Evolutionary conservation across 1,139 yeast genomes (phyloP), one percentile per base, ranked within the genome.

Genomic region (Sugiyamaella pinicola): DNA sequence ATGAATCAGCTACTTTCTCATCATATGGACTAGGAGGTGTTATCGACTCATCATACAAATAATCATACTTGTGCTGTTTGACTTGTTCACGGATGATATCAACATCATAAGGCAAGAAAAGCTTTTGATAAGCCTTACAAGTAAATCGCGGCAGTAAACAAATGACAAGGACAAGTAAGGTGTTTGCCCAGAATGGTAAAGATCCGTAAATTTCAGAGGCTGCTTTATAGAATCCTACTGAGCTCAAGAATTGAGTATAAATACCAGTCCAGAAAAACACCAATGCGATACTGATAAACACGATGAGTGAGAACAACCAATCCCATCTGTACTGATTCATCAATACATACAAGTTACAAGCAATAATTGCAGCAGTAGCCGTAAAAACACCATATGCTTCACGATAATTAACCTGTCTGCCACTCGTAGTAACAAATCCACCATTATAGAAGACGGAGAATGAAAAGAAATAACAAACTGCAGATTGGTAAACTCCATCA

Each of bases 281-380:
- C 41, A 90, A 65, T 52, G 87, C 66, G 53, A 83, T 80, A 8
- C 96, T 87, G 43, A 93, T 67, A 4, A 74, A 72, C 53, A 83
- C 81, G 61, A 88, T 79, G 47, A 87, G 67, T n/a, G 77, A 60
- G 6, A 91, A 83, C 50, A 89, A 73, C 95, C 96, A 88, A 73
- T 93, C 99, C 99, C 99, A 93, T 63, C 96, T 79, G 66, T 82
- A 83, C 69, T 89, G 95, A 67, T 90, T 96, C 63, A 87, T 70
- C 63, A 89, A 65, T 50, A 93, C 84, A 72, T 85, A 90, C 17
- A 83, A 65, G 70, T 93, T 88, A 72, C 96, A 90, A 3, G 96
- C 76, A 49, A 85, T 74, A 57, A 88, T 87, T 2, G 96, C 82
- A 60, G 91, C 85, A 29, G 89, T 79, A 1, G 95, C 86, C 38